phyloP scores from a whole-genome alignment of 768 basidiomycete genomes.

The Hygrophorus pudorinus region DNA sequence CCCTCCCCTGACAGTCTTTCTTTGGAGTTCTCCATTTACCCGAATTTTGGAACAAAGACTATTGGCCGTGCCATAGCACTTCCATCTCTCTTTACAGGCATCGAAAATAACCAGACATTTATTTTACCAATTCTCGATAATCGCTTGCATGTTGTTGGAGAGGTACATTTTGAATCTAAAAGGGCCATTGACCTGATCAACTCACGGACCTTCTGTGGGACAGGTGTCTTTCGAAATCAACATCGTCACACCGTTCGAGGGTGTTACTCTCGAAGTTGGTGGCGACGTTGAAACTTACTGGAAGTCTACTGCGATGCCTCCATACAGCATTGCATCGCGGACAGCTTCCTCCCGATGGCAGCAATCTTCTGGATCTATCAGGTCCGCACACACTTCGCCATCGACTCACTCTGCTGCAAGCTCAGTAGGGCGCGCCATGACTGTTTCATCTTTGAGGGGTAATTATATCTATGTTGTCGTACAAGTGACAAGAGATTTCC shows the following conservation, averaged over 20 bases:
- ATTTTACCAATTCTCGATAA: slow-evolving; percentile 83
- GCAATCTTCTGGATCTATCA: slow-evolving; percentile 33
- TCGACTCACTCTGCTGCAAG: slow-evolving; percentile 44
- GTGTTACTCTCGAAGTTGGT: slow-evolving; percentile 87
- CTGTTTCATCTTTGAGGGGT: slow-evolving; percentile 85
- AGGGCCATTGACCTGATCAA: slow-evolving; percentile 3
- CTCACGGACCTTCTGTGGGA: slow-evolving; percentile 6
- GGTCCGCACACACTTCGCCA: slow-evolving; percentile 65
- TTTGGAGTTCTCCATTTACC: slow-evolving; percentile 91
- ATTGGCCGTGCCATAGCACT: slow-evolving; percentile 88
- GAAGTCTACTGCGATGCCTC: slow-evolving; percentile 68
- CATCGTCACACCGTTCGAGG: slow-evolving; percentile 82
- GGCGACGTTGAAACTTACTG: slow-evolving; percentile 97
- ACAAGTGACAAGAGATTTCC: slow-evolving; percentile 85
- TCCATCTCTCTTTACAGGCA: slow-evolving; percentile 56
- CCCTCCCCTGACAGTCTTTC: slow-evolving; percentile 61
- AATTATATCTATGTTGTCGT: slow-evolving; percentile 78
- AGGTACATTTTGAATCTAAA: slow-evolving; percentile 37
- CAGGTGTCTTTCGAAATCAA: slow-evolving; percentile 85
- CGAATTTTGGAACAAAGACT: slow-evolving; percentile 94
- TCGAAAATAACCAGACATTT: slow-evolving; percentile 44
- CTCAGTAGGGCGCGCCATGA: slow-evolving; percentile 47
- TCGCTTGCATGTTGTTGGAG: slow-evolving; percentile 87
- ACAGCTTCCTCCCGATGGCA: slow-evolving; percentile 27
- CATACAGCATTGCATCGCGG: slow-evolving; percentile 27